These are phyloP conservation scores for Xylariaceae sp. DNA, from an alignment of 2,329 filamentous ascomycete genomes.

Conservation along the genomic window DNA sequence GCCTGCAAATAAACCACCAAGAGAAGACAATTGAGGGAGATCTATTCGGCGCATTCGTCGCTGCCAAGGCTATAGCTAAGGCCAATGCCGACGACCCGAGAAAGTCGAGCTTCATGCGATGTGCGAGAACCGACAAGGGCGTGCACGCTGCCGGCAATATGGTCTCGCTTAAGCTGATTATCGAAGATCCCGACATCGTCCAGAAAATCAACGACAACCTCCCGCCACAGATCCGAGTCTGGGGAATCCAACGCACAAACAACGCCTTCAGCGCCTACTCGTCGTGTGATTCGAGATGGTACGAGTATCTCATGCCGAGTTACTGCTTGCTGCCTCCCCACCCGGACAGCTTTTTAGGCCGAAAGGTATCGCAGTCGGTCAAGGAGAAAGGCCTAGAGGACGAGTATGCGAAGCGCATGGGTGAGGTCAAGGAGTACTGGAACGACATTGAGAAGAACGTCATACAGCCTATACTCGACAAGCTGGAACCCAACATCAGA, in stretches of 20 bases:
- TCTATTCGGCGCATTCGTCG: conserved; percentile 85
- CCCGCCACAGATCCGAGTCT: conserved; percentile 84
- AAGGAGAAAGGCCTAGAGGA: conserved; percentile 68
- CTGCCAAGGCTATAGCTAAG: conserved; percentile 89
- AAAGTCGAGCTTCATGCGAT: conserved; percentile 90
- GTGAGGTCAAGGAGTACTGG: conserved; percentile 80
- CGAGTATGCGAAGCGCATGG: conserved; percentile 61
- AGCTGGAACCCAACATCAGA: conserved; percentile 58
- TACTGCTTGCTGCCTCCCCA: conserved; percentile 91
- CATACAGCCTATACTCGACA: conserved; percentile 64
- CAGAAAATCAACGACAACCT: conserved; percentile 85
- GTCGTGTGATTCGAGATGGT: conserved; percentile 89
- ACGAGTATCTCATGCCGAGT: conserved; percentile 93
- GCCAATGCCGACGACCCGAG: conserved; percentile 95
- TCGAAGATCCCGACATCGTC: conserved; percentile 83
- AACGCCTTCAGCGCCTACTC: conserved; percentile 94
- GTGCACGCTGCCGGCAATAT: conserved; percentile 95
- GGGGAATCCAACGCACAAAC: conserved; percentile 86
- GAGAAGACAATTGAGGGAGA: conserved; percentile 96
- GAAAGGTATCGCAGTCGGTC: conserved; percentile 72
- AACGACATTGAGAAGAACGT: conserved; percentile 71
- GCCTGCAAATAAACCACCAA: conserved; percentile 81
- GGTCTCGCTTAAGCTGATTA: conserved; percentile 90
- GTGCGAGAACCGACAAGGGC: conserved; percentile 93
- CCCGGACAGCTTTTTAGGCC: conserved; percentile 77